Conservation (phyloP, 2,329 filamentous ascomycete genomes). For the Colletotrichum kahawae region DNA sequence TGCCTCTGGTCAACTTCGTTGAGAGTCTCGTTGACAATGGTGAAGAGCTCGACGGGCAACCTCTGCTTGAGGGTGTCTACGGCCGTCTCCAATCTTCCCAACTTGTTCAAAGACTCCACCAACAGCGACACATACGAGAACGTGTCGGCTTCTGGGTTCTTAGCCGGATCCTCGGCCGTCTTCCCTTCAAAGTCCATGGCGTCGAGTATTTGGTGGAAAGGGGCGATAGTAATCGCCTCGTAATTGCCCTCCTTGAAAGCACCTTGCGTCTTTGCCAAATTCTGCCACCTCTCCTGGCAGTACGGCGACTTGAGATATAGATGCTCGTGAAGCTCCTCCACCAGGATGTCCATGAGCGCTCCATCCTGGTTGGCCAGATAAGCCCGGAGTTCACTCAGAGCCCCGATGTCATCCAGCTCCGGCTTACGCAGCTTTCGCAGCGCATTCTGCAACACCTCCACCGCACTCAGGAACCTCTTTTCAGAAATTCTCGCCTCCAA, state of each 20-base stretch:
- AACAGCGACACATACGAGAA: slow-evolving; percentile 91
- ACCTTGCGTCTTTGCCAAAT: slow-evolving; percentile 71
- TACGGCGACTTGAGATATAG: slow-evolving; percentile 98
- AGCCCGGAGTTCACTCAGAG: slow-evolving; percentile 80
- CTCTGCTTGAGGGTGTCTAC: slow-evolving; percentile 92
- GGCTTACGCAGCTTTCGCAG: slow-evolving; percentile 83
- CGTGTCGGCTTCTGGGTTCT: slow-evolving; percentile 93
- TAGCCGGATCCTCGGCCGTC: slow-evolving; percentile 84
- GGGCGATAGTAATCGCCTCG: slow-evolving; percentile 49
- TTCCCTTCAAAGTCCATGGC: slow-evolving; percentile 63
- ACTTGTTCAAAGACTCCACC: slow-evolving; percentile 87
- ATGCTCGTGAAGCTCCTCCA: slow-evolving; percentile 98
- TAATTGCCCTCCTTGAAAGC: slow-evolving; percentile 53
- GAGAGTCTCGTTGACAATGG: slow-evolving; percentile 93
- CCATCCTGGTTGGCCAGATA: slow-evolving; percentile 95
- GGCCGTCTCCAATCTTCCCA: slow-evolving; percentile 83
- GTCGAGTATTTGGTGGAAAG: slow-evolving; percentile 66
- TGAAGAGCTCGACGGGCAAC: slow-evolving; percentile 90
- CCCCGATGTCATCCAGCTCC: slow-evolving; percentile 90
- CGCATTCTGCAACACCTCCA: slow-evolving; percentile 89
- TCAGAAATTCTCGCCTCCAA: slow-evolving; percentile 94
- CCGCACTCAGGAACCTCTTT: slow-evolving; percentile 91
- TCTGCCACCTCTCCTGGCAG: slow-evolving; percentile 94
- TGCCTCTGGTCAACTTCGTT: slow-evolving; percentile 92
- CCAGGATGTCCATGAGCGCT: slow-evolving; percentile 87